These are phyloP conservation scores for Porcisia hertigi DNA, from an alignment of 208 protist genomes.

Conservation along the genomic window DNA sequence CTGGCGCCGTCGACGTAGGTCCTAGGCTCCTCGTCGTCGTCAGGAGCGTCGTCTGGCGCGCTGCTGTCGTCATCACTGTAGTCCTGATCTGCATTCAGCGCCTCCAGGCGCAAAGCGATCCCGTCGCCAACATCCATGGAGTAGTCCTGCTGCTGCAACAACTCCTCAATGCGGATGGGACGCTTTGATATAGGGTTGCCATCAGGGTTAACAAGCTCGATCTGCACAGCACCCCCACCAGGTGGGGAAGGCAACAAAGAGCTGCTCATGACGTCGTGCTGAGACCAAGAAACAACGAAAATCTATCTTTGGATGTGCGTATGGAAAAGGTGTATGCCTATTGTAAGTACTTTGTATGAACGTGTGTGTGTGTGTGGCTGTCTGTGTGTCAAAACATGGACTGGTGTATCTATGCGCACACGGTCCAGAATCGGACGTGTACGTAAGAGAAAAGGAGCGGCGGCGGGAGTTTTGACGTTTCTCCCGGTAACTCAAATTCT, in stretches of 20 bases:
- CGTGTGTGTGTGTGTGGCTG: neutral
- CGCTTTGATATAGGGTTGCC: slow-evolving; percentile 47
- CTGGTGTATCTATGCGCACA: neutral
- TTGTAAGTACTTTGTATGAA: neutral
- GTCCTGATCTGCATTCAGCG: slow-evolving; percentile 41
- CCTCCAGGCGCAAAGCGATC: slow-evolving; percentile 73
- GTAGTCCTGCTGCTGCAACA: slow-evolving; percentile 50
- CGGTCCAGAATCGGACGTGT: neutral
- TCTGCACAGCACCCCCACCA: slow-evolving; percentile 41
- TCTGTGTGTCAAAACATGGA: neutral
- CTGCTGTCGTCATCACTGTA: slow-evolving; percentile 41
- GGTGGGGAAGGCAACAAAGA: neutral
- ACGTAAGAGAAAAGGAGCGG: neutral
- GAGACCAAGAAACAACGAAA: neutral
- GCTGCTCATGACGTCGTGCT: neutral
- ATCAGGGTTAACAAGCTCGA: slow-evolving; percentile 69
- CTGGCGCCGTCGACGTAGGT: neutral
- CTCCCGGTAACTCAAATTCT: neutral
- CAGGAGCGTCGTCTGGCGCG: slow-evolving; percentile 10
- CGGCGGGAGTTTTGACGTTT: too few relatives aligned
- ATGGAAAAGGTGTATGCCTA: slow-evolving; percentile 3
- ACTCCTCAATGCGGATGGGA: slow-evolving; percentile 76
- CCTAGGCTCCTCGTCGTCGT: slow-evolving; percentile 6
- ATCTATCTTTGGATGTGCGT: slow-evolving; percentile 6
- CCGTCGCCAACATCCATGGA: slow-evolving; percentile 60